Evolutionary conservation across 495 filamentous ascomycete genomes (phyloP).

Genomic region (Entonaema liquescens): DNA sequence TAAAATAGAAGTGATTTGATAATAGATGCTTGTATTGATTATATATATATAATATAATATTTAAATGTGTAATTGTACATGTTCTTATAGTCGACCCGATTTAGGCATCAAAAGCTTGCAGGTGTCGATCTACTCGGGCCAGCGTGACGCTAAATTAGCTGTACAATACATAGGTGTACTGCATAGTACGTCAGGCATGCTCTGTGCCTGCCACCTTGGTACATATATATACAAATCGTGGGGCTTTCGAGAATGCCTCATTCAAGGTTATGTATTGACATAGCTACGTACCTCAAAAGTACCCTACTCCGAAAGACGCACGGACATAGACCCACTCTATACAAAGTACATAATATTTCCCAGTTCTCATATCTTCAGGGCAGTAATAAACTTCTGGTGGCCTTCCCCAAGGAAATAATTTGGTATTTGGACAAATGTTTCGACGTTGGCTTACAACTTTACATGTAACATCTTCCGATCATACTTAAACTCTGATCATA

Average conservation of each 20-base stretch:
- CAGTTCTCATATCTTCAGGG: constrained; percentile 1
- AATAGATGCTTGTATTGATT: not conserved
- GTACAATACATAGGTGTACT: not conserved
- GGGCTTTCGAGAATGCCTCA: not conserved
- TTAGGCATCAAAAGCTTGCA: constrained; percentile 8
- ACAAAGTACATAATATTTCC: not conserved
- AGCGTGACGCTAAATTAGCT: constrained; percentile 7
- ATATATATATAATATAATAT: no score
- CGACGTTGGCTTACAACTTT: constrained; percentile 28
- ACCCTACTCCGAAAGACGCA: not conserved
- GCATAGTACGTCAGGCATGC: not conserved
- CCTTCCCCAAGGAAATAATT: constrained; percentile 7
- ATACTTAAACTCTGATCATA: constrained; percentile 9
- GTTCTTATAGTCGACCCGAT: not conserved
- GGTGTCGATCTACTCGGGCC: constrained; percentile 1
- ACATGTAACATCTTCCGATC: constrained; percentile 12
- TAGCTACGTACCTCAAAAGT: not conserved
- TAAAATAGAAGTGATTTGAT: not conserved
- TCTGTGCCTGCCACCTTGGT: not conserved
- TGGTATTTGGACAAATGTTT: constrained; percentile 9
- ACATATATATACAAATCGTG: not conserved
- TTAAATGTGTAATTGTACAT: not conserved
- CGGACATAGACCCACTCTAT: not conserved
- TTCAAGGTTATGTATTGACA: not conserved
- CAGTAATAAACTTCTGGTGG: constrained; percentile 1